phyloP scores from a whole-genome alignment of 2,329 filamentous ascomycete species.

The Juglanconis juglandina region DNA sequence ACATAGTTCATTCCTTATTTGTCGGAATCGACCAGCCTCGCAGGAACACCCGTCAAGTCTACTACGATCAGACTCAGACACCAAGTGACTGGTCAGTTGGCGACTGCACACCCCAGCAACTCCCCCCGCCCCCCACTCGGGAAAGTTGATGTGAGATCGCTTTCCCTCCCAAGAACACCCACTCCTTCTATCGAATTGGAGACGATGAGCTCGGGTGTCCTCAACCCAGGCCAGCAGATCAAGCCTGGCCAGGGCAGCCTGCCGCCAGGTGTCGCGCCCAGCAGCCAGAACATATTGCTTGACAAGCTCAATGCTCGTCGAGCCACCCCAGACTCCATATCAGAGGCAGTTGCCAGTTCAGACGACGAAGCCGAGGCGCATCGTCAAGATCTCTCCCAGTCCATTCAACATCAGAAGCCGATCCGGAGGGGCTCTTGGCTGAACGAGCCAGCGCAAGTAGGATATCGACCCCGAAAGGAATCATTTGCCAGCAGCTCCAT shows the following conservation, averaged over 20 bases:
- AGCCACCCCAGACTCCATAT: conserved; percentile 74
- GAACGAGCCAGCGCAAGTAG: conserved; percentile 69
- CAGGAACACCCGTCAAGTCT: neutral
- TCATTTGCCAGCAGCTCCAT: conserved; percentile 75
- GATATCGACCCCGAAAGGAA: conserved; percentile 65
- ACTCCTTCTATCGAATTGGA: neutral
- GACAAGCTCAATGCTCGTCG: conserved; percentile 77
- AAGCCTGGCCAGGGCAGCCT: conserved; percentile 50
- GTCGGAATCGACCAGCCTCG: neutral
- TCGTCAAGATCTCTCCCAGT: conserved; percentile 49
- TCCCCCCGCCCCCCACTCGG: neutral
- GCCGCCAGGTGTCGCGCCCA: conserved; percentile 44
- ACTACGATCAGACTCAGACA: too few species aligned
- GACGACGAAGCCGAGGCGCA: conserved; percentile 82
- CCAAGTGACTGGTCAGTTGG: neutral
- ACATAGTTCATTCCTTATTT: neutral
- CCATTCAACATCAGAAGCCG: conserved; percentile 55
- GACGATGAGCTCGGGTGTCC: conserved; percentile 50
- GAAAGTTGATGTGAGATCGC: neutral
- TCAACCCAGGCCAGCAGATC: conserved; percentile 47
- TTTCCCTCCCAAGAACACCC: neutral
- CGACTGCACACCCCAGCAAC: neutral
- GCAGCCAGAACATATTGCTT: conserved; percentile 62
- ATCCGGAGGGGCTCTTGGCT: conserved; percentile 78
- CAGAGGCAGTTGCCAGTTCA: conserved; percentile 87